Evolutionary conservation across 1,284 basidiomycete species (phyloP), one percentile per base, ranked within the genome.

Genomic region (Trametes versicolor): DNA sequence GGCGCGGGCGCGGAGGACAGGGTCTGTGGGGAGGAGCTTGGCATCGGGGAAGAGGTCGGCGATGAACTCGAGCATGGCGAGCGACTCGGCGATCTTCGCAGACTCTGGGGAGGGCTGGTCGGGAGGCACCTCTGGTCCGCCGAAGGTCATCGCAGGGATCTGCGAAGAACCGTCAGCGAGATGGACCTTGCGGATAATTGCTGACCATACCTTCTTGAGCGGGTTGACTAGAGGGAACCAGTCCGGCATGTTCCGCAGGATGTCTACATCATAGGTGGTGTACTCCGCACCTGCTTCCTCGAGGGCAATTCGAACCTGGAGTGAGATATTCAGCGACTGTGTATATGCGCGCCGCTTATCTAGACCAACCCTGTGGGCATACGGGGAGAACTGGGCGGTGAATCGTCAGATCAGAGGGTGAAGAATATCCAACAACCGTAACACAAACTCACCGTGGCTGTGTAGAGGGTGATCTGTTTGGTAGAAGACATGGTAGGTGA

Each of bases 61-160:
- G 62, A 88, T 69, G 76, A 89, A 87, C 71, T 89, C 87, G 62
- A 90, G 76, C 51, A 89, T 79, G 25, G 89, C 80, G 45, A 84
- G 80, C 0, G 86, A 88, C 70, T 91, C 88, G 25, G 83, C 79
- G 60, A 90, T 74, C 73, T 88, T 88, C 58, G 74, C 66, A 0
- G 86, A 87, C 21, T 86, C 82, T 0, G 85, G 81, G 2, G 86
- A 85, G 0, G 87, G 88, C 25, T 82, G 72, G 53, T 85, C 83
- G 1, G 84, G 81, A 12, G 81, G 72, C 4, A 80, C 79, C 25
- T 79, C 73, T 1, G 87, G 83, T 0, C 86, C 87, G 47, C 87
- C 87, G 60, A 85, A 88, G 0, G 85, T 77, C 47, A 88, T 73
- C 0, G 82, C 82, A 5, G 86, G 87, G 21, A 87, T 80, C 66